Percentiles rank a stretch among this genome's conserved stretches.
Conservation (phyloP, 2,329 filamentous ascomycete genomes). For the Daldinia sp. region DNA sequence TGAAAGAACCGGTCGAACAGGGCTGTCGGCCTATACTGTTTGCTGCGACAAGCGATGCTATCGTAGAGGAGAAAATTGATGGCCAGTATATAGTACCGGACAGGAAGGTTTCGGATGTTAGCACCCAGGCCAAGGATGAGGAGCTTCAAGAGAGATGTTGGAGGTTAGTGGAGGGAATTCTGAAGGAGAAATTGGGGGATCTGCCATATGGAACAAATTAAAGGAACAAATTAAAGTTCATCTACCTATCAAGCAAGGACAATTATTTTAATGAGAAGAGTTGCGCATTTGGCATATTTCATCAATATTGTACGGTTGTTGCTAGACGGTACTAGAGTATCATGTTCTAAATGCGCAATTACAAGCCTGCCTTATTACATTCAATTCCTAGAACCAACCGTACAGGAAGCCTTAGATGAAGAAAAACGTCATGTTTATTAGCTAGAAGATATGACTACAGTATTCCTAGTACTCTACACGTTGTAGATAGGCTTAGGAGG, state of each 20-base stretch:
- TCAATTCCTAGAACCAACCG: not conserved
- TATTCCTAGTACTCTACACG: not conserved
- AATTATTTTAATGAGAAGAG: no score
- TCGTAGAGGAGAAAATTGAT: constrained; percentile 54
- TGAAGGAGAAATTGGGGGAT: constrained; percentile 50
- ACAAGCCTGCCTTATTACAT: no score
- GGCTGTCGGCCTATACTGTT: constrained; percentile 58
- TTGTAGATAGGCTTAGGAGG: constrained; percentile 16
- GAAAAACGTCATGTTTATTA: not conserved
- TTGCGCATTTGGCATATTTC: no score
- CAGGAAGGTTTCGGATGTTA: constrained; percentile 54
- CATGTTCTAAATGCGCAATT: no score
- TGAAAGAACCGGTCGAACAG: constrained; percentile 58
- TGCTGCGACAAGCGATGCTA: constrained; percentile 55
- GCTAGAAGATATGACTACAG: not conserved
- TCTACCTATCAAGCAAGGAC: no score
- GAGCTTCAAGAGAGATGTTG: constrained; percentile 54
- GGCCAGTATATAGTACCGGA: constrained; percentile 60
- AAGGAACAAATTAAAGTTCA: no score
- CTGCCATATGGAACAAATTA: constrained; percentile 10
- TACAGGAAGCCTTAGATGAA: not conserved
- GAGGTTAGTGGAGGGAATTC: constrained; percentile 54
- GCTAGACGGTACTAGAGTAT: no score
- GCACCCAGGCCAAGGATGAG: constrained; percentile 53
- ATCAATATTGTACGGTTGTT: no score